phyloP scores from a whole-genome alignment of 306 rosid genomes.

The cucumber (Cucumis sativus) region DNA sequence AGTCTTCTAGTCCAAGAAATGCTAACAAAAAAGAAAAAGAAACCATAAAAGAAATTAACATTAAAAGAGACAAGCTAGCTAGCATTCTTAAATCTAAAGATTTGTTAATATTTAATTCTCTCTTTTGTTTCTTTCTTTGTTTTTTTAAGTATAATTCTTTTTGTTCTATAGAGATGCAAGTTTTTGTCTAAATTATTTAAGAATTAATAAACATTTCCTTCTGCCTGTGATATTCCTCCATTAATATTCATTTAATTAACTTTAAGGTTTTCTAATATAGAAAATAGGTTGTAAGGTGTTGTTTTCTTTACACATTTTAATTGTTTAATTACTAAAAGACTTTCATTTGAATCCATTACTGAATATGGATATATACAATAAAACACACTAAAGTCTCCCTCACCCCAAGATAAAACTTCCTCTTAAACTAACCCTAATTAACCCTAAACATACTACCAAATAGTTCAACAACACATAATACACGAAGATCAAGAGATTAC shows the following conservation, averaged over 20 bases:
- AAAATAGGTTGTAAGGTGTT: neutral
- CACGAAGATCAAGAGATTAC: too few relatives aligned
- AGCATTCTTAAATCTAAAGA: constrained; percentile 8
- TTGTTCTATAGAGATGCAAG: neutral
- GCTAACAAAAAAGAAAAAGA: neutral
- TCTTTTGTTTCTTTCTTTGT: neutral
- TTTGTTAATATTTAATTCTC: neutral
- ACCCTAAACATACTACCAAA: too few relatives aligned
- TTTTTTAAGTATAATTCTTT: too few relatives aligned
- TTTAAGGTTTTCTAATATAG: neutral
- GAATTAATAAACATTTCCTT: neutral
- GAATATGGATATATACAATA: neutral
- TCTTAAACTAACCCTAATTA: too few relatives aligned
- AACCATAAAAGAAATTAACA: neutral
- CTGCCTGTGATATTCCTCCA: neutral
- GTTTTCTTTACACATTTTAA: neutral
- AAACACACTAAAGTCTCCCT: neutral
- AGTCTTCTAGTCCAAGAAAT: neutral
- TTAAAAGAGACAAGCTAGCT: constrained; percentile 16
- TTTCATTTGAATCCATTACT: neutral
- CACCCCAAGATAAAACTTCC: too few relatives aligned
- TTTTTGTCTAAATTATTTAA: neutral
- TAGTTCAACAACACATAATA: too few relatives aligned
- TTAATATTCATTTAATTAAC: neutral
- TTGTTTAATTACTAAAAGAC: neutral